These are phyloP conservation scores for Exophiala sp. DNA, from an alignment of 2,329 filamentous ascomycete genomes.

Conservation along the genomic window DNA sequence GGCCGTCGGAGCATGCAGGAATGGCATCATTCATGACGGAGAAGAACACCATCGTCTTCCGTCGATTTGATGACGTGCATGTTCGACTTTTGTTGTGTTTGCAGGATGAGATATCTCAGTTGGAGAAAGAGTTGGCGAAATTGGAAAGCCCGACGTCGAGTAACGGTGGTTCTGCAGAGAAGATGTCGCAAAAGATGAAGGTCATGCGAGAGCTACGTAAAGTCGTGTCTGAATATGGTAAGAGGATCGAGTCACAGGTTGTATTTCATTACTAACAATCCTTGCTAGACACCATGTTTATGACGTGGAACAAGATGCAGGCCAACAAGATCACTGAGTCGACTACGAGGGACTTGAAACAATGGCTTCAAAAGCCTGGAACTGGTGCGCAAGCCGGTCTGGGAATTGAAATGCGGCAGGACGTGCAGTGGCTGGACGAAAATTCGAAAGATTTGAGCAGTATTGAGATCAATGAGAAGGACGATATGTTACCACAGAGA, in stretches of 20 bases:
- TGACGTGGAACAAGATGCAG: conserved; percentile 29
- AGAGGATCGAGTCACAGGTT: not conserved
- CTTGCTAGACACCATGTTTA: conserved; percentile 25
- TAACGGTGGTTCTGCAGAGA: conserved; percentile 14
- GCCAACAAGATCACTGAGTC: conserved; percentile 19
- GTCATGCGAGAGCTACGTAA: conserved; percentile 26
- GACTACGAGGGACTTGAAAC: conserved; percentile 20
- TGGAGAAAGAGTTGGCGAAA: conserved; percentile 32
- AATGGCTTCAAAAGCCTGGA: conserved; percentile 21
- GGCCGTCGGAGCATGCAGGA: conserved; percentile 17
- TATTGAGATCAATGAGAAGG: conserved; percentile 20
- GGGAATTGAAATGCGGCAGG: conserved; percentile 19
- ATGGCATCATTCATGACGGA: conserved; percentile 28
- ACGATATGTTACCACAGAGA: not conserved
- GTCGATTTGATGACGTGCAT: conserved; percentile 35
- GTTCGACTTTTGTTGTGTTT: conserved; percentile 32
- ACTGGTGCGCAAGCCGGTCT: conserved; percentile 11
- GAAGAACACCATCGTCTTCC: conserved; percentile 30
- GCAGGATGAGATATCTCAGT: conserved; percentile 34
- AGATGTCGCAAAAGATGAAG: conserved; percentile 19
- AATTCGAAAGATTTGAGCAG: conserved; percentile 25
- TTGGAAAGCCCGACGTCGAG: conserved; percentile 27
- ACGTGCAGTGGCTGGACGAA: conserved; percentile 24
- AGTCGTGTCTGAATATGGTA: conserved; percentile 28
- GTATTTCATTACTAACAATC: conserved; percentile 3